Evolutionary conservation across 345 rosid species (phyloP), one percentile per base, ranked within the genome.

Genomic region (Geranium rotundifolium): DNA sequence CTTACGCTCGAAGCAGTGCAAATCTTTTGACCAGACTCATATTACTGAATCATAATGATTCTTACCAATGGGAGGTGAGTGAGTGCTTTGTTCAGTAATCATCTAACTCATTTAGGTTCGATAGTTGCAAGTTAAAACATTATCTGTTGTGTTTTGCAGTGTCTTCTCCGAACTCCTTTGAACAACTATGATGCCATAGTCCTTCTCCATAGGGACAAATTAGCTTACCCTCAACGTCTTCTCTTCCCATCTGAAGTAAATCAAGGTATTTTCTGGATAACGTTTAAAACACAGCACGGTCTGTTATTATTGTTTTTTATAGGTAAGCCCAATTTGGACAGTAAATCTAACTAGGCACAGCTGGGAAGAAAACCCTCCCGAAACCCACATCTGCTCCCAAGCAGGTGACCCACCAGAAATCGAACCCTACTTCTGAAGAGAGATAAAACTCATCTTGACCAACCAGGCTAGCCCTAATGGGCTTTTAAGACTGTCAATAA

Each of bases 1-100:
- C 98, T 69, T 89, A 87, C 81, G 93, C 96, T 63, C 75, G 93
- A 67, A 91, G 98, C 84, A 87, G 93, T 39, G 87, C 89, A 19
- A 79, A 77, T 79, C 68, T 91, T 66, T 75, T 89, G 79, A 81
- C 80, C 19, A 89, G 78, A 71, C 81, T 91, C 67, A 60, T 87
- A 57, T 55, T 78, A 63, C 81, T 80, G 68, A 78, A 87, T 73
- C 82, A 84, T 67, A 81, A 63, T 31, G 80, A 80, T 68, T 64
- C 81, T 63, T 77, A 65, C 69, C 72, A 75, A 73, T 91, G 98
- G 98, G 98, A 92, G 93, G 98, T 92, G 67, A 72, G 84, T 62
- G 58, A 46, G 61, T 39, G 12, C 61, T 58, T 23, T 54, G 62
- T 29, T 59, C 18, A 16, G 29, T 20, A 55, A 17, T 65, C 58